These are phyloP conservation scores for Aspergillus sp. DNA, from an alignment of 2,329 filamentous ascomycete genomes.

Conservation along the genomic window DNA sequence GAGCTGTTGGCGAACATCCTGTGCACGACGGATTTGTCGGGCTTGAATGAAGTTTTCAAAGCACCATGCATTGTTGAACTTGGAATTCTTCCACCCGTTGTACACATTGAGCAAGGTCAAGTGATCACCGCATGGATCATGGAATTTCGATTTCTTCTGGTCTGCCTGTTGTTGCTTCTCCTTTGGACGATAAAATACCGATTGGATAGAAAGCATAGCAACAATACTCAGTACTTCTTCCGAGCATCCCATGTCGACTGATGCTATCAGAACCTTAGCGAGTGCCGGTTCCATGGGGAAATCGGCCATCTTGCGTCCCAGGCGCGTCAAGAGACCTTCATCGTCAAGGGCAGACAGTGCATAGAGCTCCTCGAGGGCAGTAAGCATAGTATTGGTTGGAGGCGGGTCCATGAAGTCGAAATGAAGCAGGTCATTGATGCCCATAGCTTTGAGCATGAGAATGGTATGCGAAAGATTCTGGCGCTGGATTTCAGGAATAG, in stretches of 20 bases:
- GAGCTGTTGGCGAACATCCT: conserved; percentile 88
- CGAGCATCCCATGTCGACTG: conserved; percentile 80
- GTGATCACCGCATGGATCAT: conserved; percentile 91
- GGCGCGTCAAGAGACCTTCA: conserved; percentile 84
- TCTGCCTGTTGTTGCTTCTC: conserved; percentile 96
- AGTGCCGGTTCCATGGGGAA: conserved; percentile 96
- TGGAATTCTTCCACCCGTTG: conserved; percentile 88
- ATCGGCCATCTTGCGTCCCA: conserved; percentile 95
- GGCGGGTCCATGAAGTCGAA: conserved; percentile 99
- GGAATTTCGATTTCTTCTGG: conserved; percentile 96
- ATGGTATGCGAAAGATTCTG: conserved; percentile 92
- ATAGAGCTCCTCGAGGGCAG: conserved; percentile 91
- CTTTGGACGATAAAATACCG: conserved; percentile 90
- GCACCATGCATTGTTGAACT: conserved; percentile 84
- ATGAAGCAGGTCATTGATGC: conserved; percentile 93
- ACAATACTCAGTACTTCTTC: conserved; percentile 95
- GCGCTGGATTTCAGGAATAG: conserved; percentile 92
- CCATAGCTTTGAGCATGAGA: conserved; percentile 97
- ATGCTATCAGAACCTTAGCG: conserved; percentile 83
- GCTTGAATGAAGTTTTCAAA: conserved; percentile 98
- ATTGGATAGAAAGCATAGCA: conserved; percentile 83
- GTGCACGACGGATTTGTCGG: conserved; percentile 78
- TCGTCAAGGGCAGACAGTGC: conserved; percentile 88
- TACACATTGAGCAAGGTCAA: conserved; percentile 94
- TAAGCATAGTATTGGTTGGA: conserved; percentile 95